Conservation (phyloP, 225 moss, liverwort and hornwort genomes). For the Rhytidiadelphus loreus region DNA sequence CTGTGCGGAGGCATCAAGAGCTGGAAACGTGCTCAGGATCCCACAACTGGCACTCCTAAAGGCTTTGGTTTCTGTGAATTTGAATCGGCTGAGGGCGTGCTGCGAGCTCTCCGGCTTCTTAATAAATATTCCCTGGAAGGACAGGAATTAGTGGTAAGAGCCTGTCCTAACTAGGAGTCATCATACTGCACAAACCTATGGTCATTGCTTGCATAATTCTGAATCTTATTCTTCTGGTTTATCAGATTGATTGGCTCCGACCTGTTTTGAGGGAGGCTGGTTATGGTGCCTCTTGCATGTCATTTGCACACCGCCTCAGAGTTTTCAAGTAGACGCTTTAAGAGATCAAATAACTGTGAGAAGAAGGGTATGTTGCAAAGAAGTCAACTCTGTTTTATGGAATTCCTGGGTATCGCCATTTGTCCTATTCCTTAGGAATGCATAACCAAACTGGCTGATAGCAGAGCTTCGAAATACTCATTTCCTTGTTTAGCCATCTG, state of each 20-base stretch:
- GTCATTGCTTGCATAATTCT: constrained; percentile 28
- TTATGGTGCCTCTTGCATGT: constrained; percentile 39
- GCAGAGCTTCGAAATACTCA: neutral
- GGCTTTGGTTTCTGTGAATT: constrained; percentile 99
- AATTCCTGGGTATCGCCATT: constrained; percentile 6
- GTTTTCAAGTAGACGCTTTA: constrained; percentile 37
- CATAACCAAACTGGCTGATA: neutral
- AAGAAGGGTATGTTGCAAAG: constrained; percentile 52
- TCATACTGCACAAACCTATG: constrained; percentile 12
- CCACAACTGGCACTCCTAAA: constrained; percentile 86
- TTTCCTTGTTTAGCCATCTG: neutral
- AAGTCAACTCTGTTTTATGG: constrained; percentile 27
- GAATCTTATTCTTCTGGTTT: constrained; percentile 47
- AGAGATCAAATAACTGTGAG: constrained; percentile 36
- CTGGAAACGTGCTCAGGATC: constrained; percentile 99
- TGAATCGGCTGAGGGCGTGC: constrained; percentile 93
- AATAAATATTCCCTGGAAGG: constrained; percentile 90
- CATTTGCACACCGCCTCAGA: constrained; percentile 38
- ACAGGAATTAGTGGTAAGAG: constrained; percentile 90
- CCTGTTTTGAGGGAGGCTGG: constrained; percentile 37
- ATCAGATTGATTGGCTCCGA: constrained; percentile 55
- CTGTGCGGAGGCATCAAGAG: constrained; percentile 88
- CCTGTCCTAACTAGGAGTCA: constrained; percentile 4
- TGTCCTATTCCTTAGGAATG: neutral
- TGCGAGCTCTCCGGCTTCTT: constrained; percentile 82